phyloP scores from a whole-genome alignment of 805 yeast species.

The Isabelozyma pseudorhagii region DNA sequence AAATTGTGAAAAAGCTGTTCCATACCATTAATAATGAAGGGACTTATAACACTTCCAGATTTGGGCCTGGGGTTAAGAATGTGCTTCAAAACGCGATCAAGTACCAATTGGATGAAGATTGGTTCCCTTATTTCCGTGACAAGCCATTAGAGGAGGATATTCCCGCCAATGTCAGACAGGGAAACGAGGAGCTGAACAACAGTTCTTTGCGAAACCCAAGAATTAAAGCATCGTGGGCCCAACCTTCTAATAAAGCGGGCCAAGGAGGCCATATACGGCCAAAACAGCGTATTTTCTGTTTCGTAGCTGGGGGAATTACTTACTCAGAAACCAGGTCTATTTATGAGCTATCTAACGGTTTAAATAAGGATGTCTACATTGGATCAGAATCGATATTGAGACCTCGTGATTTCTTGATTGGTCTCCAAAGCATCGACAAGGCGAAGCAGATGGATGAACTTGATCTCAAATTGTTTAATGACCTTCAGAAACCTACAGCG shows the following conservation, averaged over 20 bases:
- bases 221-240: conserved; percentile 78
- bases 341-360: conserved; percentile 60
- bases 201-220: conserved; percentile 64
- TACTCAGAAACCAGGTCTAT: conserved; percentile 75
- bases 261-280: conserved; percentile 9
- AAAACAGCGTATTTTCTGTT: conserved; percentile 72
- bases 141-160: conserved; percentile 57
- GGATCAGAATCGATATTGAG: conserved; percentile 77
- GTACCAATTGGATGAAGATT: conserved; percentile 51
- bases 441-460: conserved; percentile 40
- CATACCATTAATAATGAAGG: conserved; percentile 55
- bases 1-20: conserved; percentile 47
- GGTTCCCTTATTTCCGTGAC: conserved; percentile 74
- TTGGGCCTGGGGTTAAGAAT: conserved; percentile 65
- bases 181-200: conserved; percentile 3
- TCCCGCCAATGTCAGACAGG: conserved; percentile 13
- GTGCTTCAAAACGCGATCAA: conserved; percentile 50
- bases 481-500: conserved; percentile 23
- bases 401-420: conserved; percentile 47
- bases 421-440: conserved; percentile 38
- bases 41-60: conserved; percentile 65
- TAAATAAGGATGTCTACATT: conserved; percentile 70
- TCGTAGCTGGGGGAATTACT: conserved; percentile 87
- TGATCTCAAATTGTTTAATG: conserved; percentile 31
- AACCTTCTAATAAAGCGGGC: conserved; percentile 20